Conservation (phyloP, 345 rosid species). For the Dipteronia sinensis region DNA sequence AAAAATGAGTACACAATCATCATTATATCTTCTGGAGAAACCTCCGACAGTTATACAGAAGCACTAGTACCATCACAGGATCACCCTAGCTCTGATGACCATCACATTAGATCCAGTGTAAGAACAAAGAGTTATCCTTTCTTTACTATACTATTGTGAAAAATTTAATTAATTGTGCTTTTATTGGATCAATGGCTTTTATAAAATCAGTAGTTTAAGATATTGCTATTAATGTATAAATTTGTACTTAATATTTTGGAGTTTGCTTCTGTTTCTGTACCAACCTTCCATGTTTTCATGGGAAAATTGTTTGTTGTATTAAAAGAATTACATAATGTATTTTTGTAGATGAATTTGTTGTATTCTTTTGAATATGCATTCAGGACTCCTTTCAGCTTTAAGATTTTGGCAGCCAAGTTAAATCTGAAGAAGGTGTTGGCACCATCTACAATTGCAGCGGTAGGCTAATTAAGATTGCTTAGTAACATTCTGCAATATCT, state of each 20-base stretch:
- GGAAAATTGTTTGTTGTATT: too few relatives aligned
- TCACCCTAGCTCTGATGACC: neutral
- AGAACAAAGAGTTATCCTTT: conserved; percentile 13
- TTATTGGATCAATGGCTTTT: too few relatives aligned
- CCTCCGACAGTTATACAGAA: conserved; percentile 17
- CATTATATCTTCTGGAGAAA: conserved; percentile 13
- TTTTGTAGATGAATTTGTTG: neutral
- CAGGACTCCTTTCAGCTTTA: conserved; percentile 29
- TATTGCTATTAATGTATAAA: too few relatives aligned
- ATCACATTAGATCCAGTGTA: neutral
- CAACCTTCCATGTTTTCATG: too few relatives aligned
- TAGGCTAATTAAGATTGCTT: conserved; percentile 18
- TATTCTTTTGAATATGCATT: neutral
- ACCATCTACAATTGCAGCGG: conserved; percentile 46
- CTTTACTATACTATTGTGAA: too few relatives aligned
- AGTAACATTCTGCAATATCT: too few relatives aligned
- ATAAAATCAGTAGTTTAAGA: too few relatives aligned
- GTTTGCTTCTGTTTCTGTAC: too few relatives aligned
- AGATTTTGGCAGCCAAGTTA: conserved; percentile 17
- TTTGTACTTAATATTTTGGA: too few relatives aligned
- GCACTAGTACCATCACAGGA: conserved; percentile 25
- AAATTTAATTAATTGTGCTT: too few relatives aligned
- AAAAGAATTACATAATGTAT: too few relatives aligned
- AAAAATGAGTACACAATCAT: neutral
- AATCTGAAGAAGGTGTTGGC: conserved; percentile 38